Percentiles rank a stretch among this genome's conserved stretches.
Evolutionary conservation across 176 grass and related monocot genomes (phyloP).

Genomic region (Bothriochloa decipiens): DNA sequence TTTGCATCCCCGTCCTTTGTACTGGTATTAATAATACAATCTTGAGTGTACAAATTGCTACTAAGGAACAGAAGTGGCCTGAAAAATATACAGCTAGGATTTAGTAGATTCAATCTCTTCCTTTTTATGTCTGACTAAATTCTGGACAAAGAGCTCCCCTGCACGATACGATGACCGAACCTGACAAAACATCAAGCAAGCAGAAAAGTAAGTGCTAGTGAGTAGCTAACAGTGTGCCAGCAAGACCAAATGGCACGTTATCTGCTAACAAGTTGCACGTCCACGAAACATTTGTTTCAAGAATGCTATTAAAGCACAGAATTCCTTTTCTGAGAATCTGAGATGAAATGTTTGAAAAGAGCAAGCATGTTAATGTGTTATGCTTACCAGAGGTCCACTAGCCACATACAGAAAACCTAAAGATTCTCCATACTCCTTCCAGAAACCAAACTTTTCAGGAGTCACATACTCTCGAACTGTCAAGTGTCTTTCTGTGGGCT

Average conservation of each 20-base stretch:
- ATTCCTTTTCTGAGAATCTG: not conserved
- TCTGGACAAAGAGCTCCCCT: slow-evolving; percentile 76
- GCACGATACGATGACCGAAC: slow-evolving; percentile 74
- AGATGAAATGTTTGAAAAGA: not conserved
- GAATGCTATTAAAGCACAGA: not conserved
- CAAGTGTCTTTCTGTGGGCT: slow-evolving; percentile 82
- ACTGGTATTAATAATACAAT: not conserved
- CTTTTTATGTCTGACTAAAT: slow-evolving; percentile 47
- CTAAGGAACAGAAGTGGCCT: not conserved
- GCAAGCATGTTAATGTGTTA: not conserved
- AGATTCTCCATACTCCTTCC: slow-evolving; percentile 90
- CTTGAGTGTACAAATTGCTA: not conserved
- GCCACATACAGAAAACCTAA: slow-evolving; percentile 86
- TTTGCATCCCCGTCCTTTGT: not conserved
- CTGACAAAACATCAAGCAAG: slow-evolving; percentile 30
- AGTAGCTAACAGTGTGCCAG: not conserved
- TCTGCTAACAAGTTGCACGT: not conserved
- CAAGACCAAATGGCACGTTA: not conserved
- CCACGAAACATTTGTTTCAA: not conserved
- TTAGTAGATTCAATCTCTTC: slow-evolving; percentile 7
- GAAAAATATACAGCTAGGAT: too few relatives aligned
- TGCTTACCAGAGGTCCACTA: slow-evolving; percentile 79
- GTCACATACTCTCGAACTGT: slow-evolving; percentile 81
- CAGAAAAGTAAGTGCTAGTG: not conserved
- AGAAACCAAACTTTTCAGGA: slow-evolving; percentile 88